These are phyloP conservation scores for Ephemerocybe angulata DNA, from an alignment of 768 basidiomycete species.

Conservation along the genomic window DNA sequence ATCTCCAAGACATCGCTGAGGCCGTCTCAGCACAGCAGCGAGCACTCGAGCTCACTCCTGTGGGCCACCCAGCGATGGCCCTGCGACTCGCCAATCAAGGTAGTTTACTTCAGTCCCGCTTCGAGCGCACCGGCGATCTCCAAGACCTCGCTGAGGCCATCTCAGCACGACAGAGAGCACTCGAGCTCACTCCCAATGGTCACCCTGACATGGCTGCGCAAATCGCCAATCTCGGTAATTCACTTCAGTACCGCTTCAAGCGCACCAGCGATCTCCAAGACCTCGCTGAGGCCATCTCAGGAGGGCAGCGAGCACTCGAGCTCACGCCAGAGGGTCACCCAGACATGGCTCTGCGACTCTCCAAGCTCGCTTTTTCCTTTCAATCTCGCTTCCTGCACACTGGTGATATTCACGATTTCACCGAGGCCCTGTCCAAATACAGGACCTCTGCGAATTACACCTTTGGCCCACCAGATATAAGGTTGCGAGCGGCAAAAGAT, in stretches of 20 bases:
- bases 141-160: background rate
- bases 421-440: no score
- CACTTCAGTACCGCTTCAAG: constrained; percentile 10
- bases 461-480: no score
- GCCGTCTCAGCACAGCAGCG: constrained; percentile 1
- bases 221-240: background rate
- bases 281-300: background rate
- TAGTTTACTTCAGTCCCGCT: background rate
- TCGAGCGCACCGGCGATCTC: background rate
- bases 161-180: background rate
- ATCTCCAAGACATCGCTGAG: constrained; percentile 17
- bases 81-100: background rate
- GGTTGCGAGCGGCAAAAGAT: no score
- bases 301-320: background rate
- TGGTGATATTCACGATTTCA: background rate
- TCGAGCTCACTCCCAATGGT: background rate
- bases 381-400: background rate
- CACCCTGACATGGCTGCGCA: background rate
- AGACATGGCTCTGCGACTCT: background rate
- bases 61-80: background rate
- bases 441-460: no score
- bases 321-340: background rate
- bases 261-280: background rate
- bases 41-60: background rate
- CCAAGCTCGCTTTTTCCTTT: background rate